phyloP scores from a whole-genome alignment of 176 grass and related monocot species.

The Zea mays region Zm-B73-REFERENCE-NAM-5.0 NC_050102.1:110804001-110804500 shows the following conservation, averaged over 20 bases:
- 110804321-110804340: slow-evolving; percentile 61
- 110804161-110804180: slow-evolving; percentile 90
- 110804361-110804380: slow-evolving; percentile 36
- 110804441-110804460: slow-evolving; percentile 42
- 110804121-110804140: slow-evolving; percentile 82
- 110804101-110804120: slow-evolving; percentile 76
- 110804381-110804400: slow-evolving; percentile 25
- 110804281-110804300: slow-evolving; percentile 85
- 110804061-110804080: slow-evolving; percentile 36
- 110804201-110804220: slow-evolving; percentile 99
- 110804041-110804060: slow-evolving; percentile 67
- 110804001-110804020: slow-evolving; percentile 84
- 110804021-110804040: slow-evolving; percentile 86
- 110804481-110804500: slow-evolving; percentile 18
- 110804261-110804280: slow-evolving; percentile 98
- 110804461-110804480: slow-evolving; percentile 39
- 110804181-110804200: slow-evolving; percentile 94
- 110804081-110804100: slow-evolving; percentile 55
- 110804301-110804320: slow-evolving; percentile 54
- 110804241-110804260: slow-evolving; percentile 83
- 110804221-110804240: slow-evolving; percentile 82
- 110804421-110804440: slow-evolving; percentile 37
- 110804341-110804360: slow-evolving; percentile 36
- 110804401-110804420: background rate
- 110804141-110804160: slow-evolving; percentile 82